A percentile compares a stretch with the other conserved stretches of the same genome.
These are phyloP conservation scores for Backusella tuberculispora DNA, from an alignment of 192 early-diverging fungal genomes.

Conservation along the genomic window DNA sequence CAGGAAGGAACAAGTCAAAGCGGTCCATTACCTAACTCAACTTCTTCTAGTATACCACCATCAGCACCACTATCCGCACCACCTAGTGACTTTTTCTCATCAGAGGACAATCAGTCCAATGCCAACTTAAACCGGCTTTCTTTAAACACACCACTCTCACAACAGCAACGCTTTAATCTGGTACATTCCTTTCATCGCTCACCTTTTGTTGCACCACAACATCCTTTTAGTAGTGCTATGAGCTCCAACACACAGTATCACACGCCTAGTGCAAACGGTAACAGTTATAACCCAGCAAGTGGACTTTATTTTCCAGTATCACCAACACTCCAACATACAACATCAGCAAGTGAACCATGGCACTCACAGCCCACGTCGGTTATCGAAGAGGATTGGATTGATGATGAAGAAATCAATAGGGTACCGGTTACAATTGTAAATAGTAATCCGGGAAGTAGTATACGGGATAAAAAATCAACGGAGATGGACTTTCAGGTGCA, in stretches of 20 bases:
- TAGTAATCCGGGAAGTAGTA: neutral
- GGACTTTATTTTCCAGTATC: neutral
- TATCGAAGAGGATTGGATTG: slow-evolving; percentile 35
- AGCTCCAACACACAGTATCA: neutral
- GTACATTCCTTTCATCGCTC: slow-evolving; percentile 42
- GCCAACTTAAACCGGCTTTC: neutral
- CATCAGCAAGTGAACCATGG: neutral
- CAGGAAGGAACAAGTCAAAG: neutral
- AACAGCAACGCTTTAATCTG: slow-evolving; percentile 35
- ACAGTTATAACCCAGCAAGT: slow-evolving; percentile 3
- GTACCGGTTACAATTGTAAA: neutral
- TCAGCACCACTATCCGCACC: neutral
- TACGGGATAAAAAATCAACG: neutral
- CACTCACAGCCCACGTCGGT: neutral
- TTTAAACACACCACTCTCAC: slow-evolving; percentile 16
- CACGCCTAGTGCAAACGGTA: neutral
- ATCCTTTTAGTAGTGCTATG: slow-evolving; percentile 33
- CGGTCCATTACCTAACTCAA: neutral
- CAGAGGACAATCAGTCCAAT: slow-evolving; percentile 31
- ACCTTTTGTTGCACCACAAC: slow-evolving; percentile 43
- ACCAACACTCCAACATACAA: neutral
- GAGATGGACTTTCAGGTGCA: slow-evolving; percentile 74
- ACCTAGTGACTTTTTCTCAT: slow-evolving; percentile 15
- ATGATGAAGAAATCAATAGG: slow-evolving; percentile 29
- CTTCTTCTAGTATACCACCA: neutral